Evolutionary conservation across 805 yeast species (phyloP), one percentile per base, ranked within the genome.

Genomic region (Candida quercuum): DNA sequence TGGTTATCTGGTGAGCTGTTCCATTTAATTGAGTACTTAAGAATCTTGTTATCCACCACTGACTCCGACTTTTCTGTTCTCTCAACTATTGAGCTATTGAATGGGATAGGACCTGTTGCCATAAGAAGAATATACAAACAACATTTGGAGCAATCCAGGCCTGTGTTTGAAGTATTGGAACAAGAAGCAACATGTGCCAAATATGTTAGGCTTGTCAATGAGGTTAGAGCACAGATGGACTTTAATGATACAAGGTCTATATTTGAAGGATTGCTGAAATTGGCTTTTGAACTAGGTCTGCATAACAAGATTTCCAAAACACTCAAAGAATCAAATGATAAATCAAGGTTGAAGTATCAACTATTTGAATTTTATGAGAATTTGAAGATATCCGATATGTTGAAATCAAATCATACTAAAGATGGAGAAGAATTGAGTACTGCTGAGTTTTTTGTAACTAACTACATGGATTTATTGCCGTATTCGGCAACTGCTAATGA

Each of bases 1-100:
- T 80, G 86, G 86, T 47, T 69, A 10, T 40, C 66, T 47, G 48
- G 67, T 66, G 16, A 69, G 0, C 64, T 70, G 21, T 43, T 42
- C 14, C 57, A 69, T 32, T 48, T 81, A 2, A 45, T 80, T 12
- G 76, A 77, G 39, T 58, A 77, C 20, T 48, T 79, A 41, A 70
- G 66, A 43, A 58, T 78, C 1, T 20, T 54, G n/a, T 37, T 33
- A 10, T 56, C 60, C 33, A 61, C 67, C 10, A 16, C 42, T 1
- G 40, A 36, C 6, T 44, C 57, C 2, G 56, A 57, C 28, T 59
- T 60, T 38, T 39, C 64, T 4, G 38, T 56, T 13, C 33, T 54
- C 17, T 48, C 57, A 27, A 52, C 59, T 1, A 19, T 64, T 20
- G 40, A 49, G 10, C 36, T 53, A 7, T 28, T 63, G 1, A 49